Conservation (phyloP, 345 rosid species). For the Syzygium jambos region DNA sequence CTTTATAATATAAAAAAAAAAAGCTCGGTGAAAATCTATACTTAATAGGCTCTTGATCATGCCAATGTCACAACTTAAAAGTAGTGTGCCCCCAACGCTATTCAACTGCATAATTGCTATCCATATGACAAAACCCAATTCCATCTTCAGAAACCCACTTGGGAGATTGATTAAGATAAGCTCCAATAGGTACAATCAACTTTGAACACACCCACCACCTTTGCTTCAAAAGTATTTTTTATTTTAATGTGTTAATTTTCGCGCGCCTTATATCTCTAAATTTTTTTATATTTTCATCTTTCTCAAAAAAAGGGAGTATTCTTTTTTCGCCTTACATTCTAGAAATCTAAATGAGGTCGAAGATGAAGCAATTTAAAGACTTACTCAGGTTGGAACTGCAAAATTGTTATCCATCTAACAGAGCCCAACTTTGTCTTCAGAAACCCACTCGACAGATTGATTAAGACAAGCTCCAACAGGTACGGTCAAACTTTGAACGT, state of each 20-base stretch:
- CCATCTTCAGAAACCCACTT: not conserved
- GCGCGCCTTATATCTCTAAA: no score
- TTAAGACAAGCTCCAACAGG: not conserved
- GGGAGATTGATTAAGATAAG: not conserved
- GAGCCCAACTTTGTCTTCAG: not conserved
- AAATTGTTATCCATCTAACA: no score
- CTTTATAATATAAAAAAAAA: not conserved
- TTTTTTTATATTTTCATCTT: no score
- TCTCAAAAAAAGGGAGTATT: no score
- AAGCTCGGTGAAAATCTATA: not conserved
- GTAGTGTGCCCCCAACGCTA: not conserved
- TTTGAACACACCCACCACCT: not conserved
- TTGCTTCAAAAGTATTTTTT: not conserved
- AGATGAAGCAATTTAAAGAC: no score
- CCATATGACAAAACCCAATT: not conserved
- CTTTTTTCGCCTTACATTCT: no score
- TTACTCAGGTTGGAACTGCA: no score
- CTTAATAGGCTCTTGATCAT: not conserved
- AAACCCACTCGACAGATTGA: not conserved
- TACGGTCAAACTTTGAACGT: not conserved
- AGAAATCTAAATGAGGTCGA: no score
- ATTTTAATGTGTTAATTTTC: no score
- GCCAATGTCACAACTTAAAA: not conserved
- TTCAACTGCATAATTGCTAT: not conserved
- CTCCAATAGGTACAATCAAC: not conserved